Evolutionary conservation across 2,329 filamentous ascomycete species (phyloP).

Genomic region (Geoglossum cookeanum): DNA sequence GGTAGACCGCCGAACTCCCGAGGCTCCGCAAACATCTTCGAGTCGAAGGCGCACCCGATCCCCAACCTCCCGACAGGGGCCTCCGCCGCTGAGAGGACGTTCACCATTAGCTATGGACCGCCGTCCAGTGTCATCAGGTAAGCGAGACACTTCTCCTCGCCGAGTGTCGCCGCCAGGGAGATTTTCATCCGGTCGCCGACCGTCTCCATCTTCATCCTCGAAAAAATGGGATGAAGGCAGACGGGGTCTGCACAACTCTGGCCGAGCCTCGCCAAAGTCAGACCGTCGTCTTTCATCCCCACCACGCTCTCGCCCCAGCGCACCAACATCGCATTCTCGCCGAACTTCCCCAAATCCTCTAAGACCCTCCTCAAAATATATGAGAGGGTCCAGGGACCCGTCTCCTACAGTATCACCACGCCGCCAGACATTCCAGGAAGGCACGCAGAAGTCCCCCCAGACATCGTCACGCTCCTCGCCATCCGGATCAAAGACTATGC

Average conservation of each 20-base stretch:
- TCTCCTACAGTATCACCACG: background rate
- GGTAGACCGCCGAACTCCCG: conserved; percentile 1
- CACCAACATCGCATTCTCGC: background rate
- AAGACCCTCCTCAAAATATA: background rate
- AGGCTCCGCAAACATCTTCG: conserved; percentile 13
- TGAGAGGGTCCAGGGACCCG: background rate
- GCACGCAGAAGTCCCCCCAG: background rate
- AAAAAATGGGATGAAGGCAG: background rate
- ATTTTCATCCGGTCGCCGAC: conserved; percentile 3
- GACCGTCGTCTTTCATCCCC: conserved; percentile 1
- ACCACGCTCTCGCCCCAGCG: background rate
- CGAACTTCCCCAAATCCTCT: background rate
- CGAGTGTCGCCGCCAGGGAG: background rate
- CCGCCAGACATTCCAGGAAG: background rate
- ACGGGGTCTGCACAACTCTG: background rate
- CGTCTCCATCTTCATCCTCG: background rate
- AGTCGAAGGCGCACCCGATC: conserved; percentile 17
- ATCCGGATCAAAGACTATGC: conserved; percentile 27
- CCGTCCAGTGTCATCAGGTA: background rate
- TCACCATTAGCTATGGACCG: conserved; percentile 13
- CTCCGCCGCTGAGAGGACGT: conserved; percentile 14
- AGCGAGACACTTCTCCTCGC: conserved; percentile 3
- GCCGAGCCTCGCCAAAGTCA: background rate
- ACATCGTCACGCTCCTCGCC: conserved; percentile 12
- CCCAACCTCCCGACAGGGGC: conserved; percentile 9